These are phyloP conservation scores for Fraxinus ornus DNA, from an alignment of 305 asterid genomes.

Conservation along the genomic window DNA sequence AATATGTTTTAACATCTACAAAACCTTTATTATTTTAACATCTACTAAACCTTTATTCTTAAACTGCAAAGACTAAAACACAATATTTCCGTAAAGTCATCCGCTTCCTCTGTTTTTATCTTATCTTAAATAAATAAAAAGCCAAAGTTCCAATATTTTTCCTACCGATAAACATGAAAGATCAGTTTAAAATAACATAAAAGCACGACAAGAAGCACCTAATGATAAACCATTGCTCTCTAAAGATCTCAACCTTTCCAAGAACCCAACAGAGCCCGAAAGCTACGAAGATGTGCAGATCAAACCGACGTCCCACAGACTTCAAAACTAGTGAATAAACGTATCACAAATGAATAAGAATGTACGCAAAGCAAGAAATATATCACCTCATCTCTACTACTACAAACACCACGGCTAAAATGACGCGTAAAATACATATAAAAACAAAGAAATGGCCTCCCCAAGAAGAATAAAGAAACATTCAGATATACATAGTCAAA, in stretches of 20 bases:
- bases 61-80: conserved; percentile 25
- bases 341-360: conserved; percentile 27
- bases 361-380: conserved; percentile 12
- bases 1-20: conserved; percentile 8
- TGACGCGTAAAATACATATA: conserved; percentile 18
- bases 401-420: conserved; percentile 22
- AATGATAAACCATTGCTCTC: conserved; percentile 30
- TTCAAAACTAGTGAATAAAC: conserved; percentile 15
- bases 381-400: conserved; percentile 30
- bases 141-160: conserved; percentile 26
- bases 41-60: not conserved
- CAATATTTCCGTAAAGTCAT: conserved; percentile 28
- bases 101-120: conserved; percentile 17
- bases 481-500: conserved; percentile 37
- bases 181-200: conserved; percentile 16
- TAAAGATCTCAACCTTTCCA: conserved; percentile 27
- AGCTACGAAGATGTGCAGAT: conserved; percentile 24
- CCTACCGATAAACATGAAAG: conserved; percentile 5
- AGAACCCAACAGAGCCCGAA: conserved; percentile 16
- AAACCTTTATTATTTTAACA: not conserved
- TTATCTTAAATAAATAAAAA: conserved; percentile 27
- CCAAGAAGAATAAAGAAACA: conserved; percentile 63
- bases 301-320: conserved; percentile 11
- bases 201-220: conserved; percentile 30
- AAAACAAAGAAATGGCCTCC: conserved; percentile 42